Evolutionary conservation across 2,329 filamentous ascomycete genomes (phyloP).

Genomic region (Colletotrichum spaethianum): DNA sequence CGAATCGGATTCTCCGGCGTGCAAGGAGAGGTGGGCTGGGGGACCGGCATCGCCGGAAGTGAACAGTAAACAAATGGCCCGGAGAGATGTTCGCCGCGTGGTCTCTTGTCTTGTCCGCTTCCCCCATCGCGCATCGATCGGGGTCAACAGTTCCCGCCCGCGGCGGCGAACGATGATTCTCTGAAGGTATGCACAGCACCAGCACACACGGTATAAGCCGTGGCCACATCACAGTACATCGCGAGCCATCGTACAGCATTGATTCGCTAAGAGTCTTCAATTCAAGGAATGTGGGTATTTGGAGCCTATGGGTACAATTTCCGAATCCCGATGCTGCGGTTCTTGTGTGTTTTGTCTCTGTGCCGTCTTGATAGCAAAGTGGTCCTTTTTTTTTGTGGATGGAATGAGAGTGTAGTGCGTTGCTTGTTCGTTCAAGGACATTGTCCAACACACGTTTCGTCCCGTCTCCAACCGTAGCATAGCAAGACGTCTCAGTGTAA

Average conservation of each 20-base stretch:
- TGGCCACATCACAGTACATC: neutral
- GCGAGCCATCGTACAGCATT: too few relatives aligned
- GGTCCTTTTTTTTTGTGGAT: neutral
- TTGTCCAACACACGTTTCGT: neutral
- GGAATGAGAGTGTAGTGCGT: neutral
- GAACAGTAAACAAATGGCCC: neutral
- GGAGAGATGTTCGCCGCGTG: neutral
- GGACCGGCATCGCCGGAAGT: neutral
- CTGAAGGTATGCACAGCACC: too few relatives aligned
- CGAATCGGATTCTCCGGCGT: neutral
- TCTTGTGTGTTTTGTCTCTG: neutral
- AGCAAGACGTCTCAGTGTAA: neutral
- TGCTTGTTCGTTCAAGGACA: neutral
- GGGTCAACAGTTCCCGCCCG: too few relatives aligned
- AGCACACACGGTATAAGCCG: neutral
- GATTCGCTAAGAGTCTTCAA: neutral
- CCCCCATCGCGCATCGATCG: too few relatives aligned
- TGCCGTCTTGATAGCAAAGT: neutral
- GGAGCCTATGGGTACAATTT: neutral
- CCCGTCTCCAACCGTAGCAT: neutral
- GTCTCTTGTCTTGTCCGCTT: too few relatives aligned
- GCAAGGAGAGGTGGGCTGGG: neutral
- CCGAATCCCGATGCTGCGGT: neutral
- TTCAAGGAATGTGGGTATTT: conserved; percentile 20
- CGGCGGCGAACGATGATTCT: too few relatives aligned